These are phyloP conservation scores for Podila epigama DNA, from an alignment of 192 early-diverging fungal species.

Conservation along the genomic window DNA sequence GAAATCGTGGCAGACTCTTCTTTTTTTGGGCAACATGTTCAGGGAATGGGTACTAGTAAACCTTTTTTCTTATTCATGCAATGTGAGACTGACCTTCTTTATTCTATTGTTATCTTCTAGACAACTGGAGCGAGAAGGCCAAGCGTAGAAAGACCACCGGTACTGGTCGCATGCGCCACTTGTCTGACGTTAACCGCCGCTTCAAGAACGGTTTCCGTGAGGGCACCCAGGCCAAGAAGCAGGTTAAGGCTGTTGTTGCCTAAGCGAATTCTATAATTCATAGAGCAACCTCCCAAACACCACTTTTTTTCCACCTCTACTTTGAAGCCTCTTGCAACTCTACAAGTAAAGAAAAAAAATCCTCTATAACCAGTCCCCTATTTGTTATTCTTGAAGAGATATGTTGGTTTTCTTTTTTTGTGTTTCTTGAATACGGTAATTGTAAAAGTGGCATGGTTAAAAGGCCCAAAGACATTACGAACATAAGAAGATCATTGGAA, in stretches of 20 bases:
- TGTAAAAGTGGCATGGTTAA: not conserved
- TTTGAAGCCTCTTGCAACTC: too few species aligned
- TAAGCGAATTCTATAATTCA: too few species aligned
- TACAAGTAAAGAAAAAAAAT: slow-evolving; percentile 9
- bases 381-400: too few species aligned
- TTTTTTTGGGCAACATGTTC: not conserved
- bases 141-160: slow-evolving; percentile 99
- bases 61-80: slow-evolving; percentile 3
- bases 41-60: not conserved
- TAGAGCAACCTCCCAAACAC: too few species aligned
- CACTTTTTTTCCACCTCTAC: too few species aligned
- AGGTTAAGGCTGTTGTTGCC: slow-evolving; percentile 42
- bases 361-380: too few species aligned
- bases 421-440: not conserved
- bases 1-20: too few species aligned
- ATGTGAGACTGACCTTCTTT: too few species aligned
- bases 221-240: slow-evolving; percentile 61
- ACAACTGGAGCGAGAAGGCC: slow-evolving; percentile 97
- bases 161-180: slow-evolving; percentile 97
- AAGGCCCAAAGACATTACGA: too few species aligned
- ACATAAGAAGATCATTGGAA: too few species aligned
- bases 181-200: slow-evolving; percentile 90
- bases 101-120: slow-evolving; percentile 53
- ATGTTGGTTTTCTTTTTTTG: not conserved
- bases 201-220: slow-evolving; percentile 98